phyloP scores from a whole-genome alignment of 495 filamentous ascomycete species.

The Cenococcum geophilum region DNA sequence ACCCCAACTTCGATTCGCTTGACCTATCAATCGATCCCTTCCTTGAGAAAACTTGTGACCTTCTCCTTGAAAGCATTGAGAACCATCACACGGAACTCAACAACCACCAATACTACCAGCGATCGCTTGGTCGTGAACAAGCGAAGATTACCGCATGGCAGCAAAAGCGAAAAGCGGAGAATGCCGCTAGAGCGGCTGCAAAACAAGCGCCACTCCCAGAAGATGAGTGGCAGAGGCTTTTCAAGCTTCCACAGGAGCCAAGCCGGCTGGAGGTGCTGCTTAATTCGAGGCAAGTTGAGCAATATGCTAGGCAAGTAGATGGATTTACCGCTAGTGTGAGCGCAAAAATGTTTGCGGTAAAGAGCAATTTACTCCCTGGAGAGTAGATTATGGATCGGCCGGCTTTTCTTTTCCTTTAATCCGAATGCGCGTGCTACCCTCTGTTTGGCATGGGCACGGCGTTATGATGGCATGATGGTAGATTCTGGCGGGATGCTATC shows the following conservation, averaged over 20 bases:
- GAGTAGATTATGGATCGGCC: conserved; percentile 24
- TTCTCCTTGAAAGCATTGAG: conserved; percentile 93
- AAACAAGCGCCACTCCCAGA: conserved; percentile 88
- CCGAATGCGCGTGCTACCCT: conserved; percentile 10
- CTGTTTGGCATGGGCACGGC: conserved; percentile 29
- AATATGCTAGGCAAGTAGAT: conserved; percentile 95
- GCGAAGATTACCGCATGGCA: conserved; percentile 95
- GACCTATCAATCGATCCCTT: conserved; percentile 94
- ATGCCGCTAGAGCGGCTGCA: conserved; percentile 70
- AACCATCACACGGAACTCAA: conserved; percentile 96
- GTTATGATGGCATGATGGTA: conserved; percentile 11
- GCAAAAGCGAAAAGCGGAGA: conserved; percentile 90
- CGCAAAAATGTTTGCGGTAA: conserved; percentile 96
- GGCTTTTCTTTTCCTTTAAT: neutral
- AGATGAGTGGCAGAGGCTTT: conserved; percentile 95
- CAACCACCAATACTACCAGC: conserved; percentile 98
- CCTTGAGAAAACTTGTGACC: conserved; percentile 96
- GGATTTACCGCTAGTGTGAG: conserved; percentile 87
- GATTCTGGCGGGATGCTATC: neutral
- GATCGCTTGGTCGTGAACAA: conserved; percentile 91
- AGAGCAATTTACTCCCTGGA: conserved; percentile 52
- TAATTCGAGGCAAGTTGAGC: conserved; percentile 91
- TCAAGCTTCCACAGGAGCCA: conserved; percentile 94
- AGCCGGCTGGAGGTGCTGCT: conserved; percentile 86
- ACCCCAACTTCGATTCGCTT: conserved; percentile 79